Evolutionary conservation across 371 early-diverging fungal genomes (phyloP).

Genomic region (Nosema muscidifuracis): DNA sequence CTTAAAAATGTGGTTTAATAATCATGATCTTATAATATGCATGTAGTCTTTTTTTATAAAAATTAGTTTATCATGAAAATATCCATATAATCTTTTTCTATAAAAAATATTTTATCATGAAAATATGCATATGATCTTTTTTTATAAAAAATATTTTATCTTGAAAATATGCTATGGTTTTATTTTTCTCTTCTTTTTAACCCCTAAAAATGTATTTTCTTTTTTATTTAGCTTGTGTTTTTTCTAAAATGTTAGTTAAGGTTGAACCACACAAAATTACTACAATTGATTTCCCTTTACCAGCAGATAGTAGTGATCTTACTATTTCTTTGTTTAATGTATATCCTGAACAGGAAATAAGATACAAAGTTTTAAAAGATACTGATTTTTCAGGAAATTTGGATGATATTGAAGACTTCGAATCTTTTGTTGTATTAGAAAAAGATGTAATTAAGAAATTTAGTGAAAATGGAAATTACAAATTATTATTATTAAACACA

Average conservation of each 20-base stretch:
- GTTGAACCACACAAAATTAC: background rate
- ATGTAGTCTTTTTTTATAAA: too few relatives aligned
- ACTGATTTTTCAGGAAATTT: too few relatives aligned
- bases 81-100: too few relatives aligned
- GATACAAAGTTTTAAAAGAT: background rate
- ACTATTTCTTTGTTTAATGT: background rate
- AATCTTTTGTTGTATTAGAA: background rate
- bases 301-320: background rate
- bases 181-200: background rate
- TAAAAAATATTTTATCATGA: too few relatives aligned
- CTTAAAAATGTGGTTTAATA: too few relatives aligned
- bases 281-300: background rate
- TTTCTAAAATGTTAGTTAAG: background rate
- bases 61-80: too few relatives aligned
- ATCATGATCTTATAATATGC: too few relatives aligned
- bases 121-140: too few relatives aligned
- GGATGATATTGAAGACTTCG: background rate
- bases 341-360: background rate
- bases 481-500: background rate
- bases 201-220: background rate
- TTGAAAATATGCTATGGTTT: background rate
- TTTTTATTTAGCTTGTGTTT: background rate
- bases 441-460: background rate
- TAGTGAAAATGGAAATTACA: constrained; percentile 3
- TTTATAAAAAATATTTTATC: too few relatives aligned